phyloP scores from a whole-genome alignment of 1,284 basidiomycete genomes.

The Irpex sp. region DNA sequence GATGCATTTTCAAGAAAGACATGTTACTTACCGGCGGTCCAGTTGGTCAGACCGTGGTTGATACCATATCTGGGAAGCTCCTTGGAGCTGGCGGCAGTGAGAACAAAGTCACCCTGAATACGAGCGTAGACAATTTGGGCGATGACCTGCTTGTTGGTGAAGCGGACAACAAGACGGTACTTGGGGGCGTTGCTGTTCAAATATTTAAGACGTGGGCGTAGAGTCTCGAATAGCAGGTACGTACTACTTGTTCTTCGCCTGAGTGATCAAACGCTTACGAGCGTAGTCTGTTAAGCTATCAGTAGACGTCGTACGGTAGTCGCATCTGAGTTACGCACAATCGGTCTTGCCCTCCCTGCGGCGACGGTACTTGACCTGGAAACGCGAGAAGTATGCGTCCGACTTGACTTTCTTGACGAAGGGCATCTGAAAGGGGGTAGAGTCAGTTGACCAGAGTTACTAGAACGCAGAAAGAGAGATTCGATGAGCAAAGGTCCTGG shows the following conservation, averaged over 20 bases:
- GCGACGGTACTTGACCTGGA: slow-evolving; percentile 96
- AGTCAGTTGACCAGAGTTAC: slow-evolving; percentile 10
- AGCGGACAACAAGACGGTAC: slow-evolving; percentile 97
- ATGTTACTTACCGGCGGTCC: slow-evolving; percentile 74
- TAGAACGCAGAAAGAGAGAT: not conserved
- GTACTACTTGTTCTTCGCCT: slow-evolving; percentile 99
- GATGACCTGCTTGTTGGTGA: slow-evolving; percentile 92
- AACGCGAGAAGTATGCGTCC: slow-evolving; percentile 94
- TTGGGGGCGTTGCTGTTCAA: slow-evolving; percentile 80
- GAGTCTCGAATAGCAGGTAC: slow-evolving; percentile 18
- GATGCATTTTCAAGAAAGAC: not conserved
- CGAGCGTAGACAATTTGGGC: slow-evolving; percentile 96
- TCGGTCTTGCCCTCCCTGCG: slow-evolving; percentile 98
- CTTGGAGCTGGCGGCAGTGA: slow-evolving; percentile 82
- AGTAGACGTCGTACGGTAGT: not conserved
- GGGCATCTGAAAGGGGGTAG: slow-evolving; percentile 55
- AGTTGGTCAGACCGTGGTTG: slow-evolving; percentile 98
- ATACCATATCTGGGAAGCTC: slow-evolving; percentile 97
- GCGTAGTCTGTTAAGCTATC: slow-evolving; percentile 72
- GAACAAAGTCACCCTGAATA: slow-evolving; percentile 93
- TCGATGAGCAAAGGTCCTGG: not conserved
- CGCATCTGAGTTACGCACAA: slow-evolving; percentile 47
- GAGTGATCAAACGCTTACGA: slow-evolving; percentile 90
- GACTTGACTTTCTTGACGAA: slow-evolving; percentile 88
- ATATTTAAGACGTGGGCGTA: not conserved